Evolutionary conservation across 2,329 filamentous ascomycete species (phyloP).

Genomic region (Colletotrichum viniferum): DNA sequence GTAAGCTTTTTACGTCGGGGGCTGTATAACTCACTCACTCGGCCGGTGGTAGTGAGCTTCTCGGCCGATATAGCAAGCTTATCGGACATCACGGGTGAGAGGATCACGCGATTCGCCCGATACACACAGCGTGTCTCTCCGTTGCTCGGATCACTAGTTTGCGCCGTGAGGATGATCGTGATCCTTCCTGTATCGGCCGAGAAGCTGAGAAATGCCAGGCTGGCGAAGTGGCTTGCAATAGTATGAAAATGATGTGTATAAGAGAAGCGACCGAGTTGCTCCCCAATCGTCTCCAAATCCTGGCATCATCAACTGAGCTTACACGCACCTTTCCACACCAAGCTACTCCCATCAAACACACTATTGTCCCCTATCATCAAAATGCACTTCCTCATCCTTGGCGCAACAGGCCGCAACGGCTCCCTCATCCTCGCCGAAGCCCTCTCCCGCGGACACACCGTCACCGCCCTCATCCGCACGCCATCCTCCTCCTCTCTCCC

Average conservation of each 20-base stretch:
- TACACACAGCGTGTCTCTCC: background rate
- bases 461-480: conserved; percentile 51
- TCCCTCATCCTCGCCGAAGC: conserved; percentile 43
- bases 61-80: background rate
- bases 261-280: background rate
- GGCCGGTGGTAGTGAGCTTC: background rate
- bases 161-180: background rate
- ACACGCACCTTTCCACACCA: background rate
- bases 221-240: background rate
- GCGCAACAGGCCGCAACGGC: conserved; percentile 52
- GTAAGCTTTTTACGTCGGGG: background rate
- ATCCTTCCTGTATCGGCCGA: background rate
- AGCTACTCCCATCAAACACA: too few species aligned
- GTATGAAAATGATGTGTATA: background rate
- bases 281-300: background rate
- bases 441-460: conserved; percentile 41
- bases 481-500: conserved; percentile 25
- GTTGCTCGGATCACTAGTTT: background rate
- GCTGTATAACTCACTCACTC: background rate
- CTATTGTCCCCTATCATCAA: too few species aligned
- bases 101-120: background rate
- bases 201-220: background rate
- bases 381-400: conserved; percentile 52
- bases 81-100: background rate
- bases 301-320: background rate